Base-by-base conservation (phyloP, 1,284 basidiomycete genomes). In the Kwoniella shivajii region DNA sequence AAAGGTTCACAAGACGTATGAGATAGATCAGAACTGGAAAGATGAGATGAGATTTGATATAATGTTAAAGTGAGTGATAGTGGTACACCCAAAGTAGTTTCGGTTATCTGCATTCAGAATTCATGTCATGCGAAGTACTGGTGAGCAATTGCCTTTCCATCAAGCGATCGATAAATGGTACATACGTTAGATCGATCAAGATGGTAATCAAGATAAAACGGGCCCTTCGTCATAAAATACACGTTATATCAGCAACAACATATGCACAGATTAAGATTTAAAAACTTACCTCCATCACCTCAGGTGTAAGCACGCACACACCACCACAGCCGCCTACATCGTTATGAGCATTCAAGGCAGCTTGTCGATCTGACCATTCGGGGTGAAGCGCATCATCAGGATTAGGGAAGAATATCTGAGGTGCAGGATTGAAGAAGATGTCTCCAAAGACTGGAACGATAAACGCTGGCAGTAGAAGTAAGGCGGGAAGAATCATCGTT, bases 141-240 rank as follows among this genome's bases (percentile, higher is more conserved):
- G n/a, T n/a, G n/a, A n/a, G n/a, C n/a, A 18, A 51, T 24, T 42
- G 18, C 16, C 37, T 30, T 26, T 20, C n/a, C n/a, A 24, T 26
- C 9, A 27, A 14, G 3, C 7, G 13, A 30, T 34, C n/a, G 20
- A 13, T 4, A 4, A n/a, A n/a, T n/a, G n/a, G n/a, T 22, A 38
- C 31, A 26, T n/a, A 50, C 49, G 50, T 64, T 57, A 13, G 41
- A 27, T 13, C 65, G 56, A 14, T 57, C 24, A 11, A 60, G 48
- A 13, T 57, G 46, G 27, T 58, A 58, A n/a, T 63, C 50, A 22
- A 67, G 36, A 52, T 61, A 67, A 59, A 65, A 67, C 5, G 66
- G 66, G n/a, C 66, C 66, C 56, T 63, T n/a, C n/a, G n/a, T n/a
- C n/a, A n/a, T n/a, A n/a, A n/a, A n/a, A n/a, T n/a, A n/a, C n/a